Percentiles rank a stretch among this genome's conserved stretches.
phyloP scores from a whole-genome alignment of 345 rosid species.

The Lagerstroemia speciosa region DNA sequence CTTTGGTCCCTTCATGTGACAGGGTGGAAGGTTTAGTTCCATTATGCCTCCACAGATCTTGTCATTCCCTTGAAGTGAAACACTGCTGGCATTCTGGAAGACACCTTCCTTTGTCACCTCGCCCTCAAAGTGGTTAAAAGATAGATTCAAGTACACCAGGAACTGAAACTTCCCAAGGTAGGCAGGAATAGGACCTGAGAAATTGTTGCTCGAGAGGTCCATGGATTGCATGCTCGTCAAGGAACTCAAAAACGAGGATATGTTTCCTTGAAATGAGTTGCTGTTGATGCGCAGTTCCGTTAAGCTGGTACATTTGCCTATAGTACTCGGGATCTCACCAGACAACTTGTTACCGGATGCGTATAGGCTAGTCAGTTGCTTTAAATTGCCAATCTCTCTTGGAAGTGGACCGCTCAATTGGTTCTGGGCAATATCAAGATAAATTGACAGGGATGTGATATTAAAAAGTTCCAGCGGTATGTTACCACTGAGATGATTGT shows the following conservation, averaged over 20 bases:
- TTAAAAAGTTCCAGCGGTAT: conserved; percentile 11
- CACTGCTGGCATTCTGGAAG: conserved; percentile 2
- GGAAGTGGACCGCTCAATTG: conserved; percentile 14
- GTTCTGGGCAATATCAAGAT: conserved; percentile 7
- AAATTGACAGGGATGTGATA: conserved; percentile 2
- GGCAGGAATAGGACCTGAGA: conserved; percentile 7
- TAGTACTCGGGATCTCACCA: not conserved
- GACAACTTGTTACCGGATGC: conserved; percentile 6
- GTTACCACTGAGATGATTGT: conserved; percentile 3
- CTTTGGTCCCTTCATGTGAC: not conserved
- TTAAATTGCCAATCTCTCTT: conserved; percentile 2
- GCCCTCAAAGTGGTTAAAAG: conserved; percentile 16
- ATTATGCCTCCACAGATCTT: conserved; percentile 14
- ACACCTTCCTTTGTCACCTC: conserved; percentile 12
- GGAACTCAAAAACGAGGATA: conserved; percentile 5
- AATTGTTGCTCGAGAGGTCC: conserved; percentile 12
- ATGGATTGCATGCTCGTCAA: conserved; percentile 3
- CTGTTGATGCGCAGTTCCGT: not conserved
- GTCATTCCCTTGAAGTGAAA: conserved; percentile 5
- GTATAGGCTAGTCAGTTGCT: not conserved
- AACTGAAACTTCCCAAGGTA: conserved; percentile 2
- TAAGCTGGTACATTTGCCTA: not conserved
- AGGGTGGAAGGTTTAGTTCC: conserved; percentile 1
- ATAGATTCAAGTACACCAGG: conserved; percentile 9
- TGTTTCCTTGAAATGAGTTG: conserved; percentile 6